Evolutionary conservation across 2,329 filamentous ascomycete species (phyloP).

Genomic region (Aaosphaeria pasadenensis): DNA sequence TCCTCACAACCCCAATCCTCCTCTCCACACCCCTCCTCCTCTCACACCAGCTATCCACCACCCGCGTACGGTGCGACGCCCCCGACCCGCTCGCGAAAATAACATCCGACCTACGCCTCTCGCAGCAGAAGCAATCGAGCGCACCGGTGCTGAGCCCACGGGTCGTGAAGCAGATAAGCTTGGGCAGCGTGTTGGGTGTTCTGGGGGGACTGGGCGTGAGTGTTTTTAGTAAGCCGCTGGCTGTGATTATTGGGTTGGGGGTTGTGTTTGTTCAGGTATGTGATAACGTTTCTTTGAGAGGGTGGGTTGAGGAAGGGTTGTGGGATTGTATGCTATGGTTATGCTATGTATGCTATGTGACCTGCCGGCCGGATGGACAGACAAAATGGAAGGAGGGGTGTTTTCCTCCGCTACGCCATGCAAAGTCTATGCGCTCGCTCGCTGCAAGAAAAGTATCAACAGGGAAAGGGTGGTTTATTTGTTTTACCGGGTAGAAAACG

Average conservation of each 20-base stretch:
- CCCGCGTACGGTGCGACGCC: conserved; percentile 36
- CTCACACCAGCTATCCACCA: conserved; percentile 15
- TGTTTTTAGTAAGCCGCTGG: conserved; percentile 68
- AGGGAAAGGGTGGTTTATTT: no score
- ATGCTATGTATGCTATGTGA: background rate
- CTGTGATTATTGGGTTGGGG: conserved; percentile 63
- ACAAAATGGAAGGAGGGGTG: no score
- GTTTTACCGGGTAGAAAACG: no score
- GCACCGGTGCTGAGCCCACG: conserved; percentile 33
- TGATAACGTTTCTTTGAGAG: background rate
- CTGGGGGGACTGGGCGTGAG: conserved; percentile 61
- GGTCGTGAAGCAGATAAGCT: conserved; percentile 44
- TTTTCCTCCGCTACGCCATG: no score
- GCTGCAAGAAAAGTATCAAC: no score
- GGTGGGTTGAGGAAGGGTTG: no score
- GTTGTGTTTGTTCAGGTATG: conserved; percentile 62
- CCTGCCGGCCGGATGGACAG: background rate
- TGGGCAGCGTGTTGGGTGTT: conserved; percentile 45
- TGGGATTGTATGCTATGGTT: conserved; percentile 4
- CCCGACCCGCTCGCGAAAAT: conserved; percentile 35
- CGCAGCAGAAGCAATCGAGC: conserved; percentile 35
- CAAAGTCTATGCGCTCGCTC: no score
- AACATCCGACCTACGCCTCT: conserved; percentile 29
- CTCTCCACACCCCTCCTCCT: conserved; percentile 30
- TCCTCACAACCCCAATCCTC: conserved; percentile 34